Evolutionary conservation across 2,329 filamentous ascomycete genomes (phyloP).

Genomic region (Penicillium oxalicum): DNA sequence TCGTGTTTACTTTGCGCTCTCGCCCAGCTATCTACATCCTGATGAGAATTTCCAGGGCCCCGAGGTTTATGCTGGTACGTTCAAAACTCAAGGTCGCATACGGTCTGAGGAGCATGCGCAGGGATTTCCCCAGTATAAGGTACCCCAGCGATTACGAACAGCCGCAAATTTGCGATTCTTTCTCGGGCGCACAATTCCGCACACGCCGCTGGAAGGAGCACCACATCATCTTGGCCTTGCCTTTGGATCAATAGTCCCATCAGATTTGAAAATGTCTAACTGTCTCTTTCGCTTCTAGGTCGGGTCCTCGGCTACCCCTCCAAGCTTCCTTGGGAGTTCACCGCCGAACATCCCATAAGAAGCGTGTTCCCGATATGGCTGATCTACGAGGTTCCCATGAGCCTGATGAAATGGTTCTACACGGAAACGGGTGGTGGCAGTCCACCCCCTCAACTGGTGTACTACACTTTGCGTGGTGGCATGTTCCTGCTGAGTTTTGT

Average conservation of each 20-base stretch:
- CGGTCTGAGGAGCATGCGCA: too few relatives aligned
- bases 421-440: slow-evolving; percentile 74
- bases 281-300: slow-evolving; percentile 49
- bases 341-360: slow-evolving; percentile 76
- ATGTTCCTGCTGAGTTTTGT: slow-evolving; percentile 97
- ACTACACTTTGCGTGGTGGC: slow-evolving; percentile 78
- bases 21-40: slow-evolving; percentile 92
- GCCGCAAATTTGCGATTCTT: too few relatives aligned
- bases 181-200: too few relatives aligned
- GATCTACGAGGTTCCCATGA: slow-evolving; percentile 89
- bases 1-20: slow-evolving; percentile 88
- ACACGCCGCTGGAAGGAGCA: too few relatives aligned
- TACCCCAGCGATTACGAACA: too few relatives aligned
- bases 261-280: neutral
- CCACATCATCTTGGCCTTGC: too few relatives aligned
- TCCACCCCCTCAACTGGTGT: slow-evolving; percentile 71
- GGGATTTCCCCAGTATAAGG: too few relatives aligned
- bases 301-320: slow-evolving; percentile 90
- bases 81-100: neutral
- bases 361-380: slow-evolving; percentile 97
- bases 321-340: slow-evolving; percentile 93
- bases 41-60: slow-evolving; percentile 99
- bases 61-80: slow-evolving; percentile 89
- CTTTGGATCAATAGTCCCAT: too few relatives aligned
- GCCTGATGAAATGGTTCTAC: slow-evolving; percentile 86